A percentile compares a stretch with the other conserved stretches of the same genome.
Evolutionary conservation across 805 yeast species (phyloP).

Genomic region (Candida multigemmis): DNA sequence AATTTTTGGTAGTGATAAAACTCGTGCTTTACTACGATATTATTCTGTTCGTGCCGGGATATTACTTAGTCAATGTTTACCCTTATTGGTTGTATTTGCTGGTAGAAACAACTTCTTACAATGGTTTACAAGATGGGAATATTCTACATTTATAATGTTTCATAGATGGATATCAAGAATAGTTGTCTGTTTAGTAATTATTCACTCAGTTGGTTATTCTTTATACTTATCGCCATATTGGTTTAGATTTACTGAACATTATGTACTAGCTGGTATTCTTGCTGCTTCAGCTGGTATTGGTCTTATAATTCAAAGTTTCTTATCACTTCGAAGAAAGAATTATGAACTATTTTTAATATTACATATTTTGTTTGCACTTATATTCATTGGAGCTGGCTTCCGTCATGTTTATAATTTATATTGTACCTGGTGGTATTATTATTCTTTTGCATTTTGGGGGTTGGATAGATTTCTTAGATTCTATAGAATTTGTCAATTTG

Average conservation of each 20-base stretch:
- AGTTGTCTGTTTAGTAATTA: conserved; percentile 10
- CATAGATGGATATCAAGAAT: conserved; percentile 22
- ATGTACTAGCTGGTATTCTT: too few relatives aligned
- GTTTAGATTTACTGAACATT: conserved; percentile 9
- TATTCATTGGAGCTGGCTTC: conserved; percentile 40
- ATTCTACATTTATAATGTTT: conserved; percentile 16
- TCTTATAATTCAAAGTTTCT: conserved; percentile 37
- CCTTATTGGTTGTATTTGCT: conserved; percentile 23
- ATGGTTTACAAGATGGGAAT: conserved; percentile 29
- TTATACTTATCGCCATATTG: conserved; percentile 9
- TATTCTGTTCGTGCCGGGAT: conserved; percentile 31
- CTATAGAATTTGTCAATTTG: conserved; percentile 47
- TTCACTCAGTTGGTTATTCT: conserved; percentile 16
- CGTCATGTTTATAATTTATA: conserved; percentile 36
- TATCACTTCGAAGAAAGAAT: conserved; percentile 34
- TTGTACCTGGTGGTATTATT: conserved; percentile 32
- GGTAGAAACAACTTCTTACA: conserved; percentile 30
- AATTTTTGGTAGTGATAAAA: conserved; percentile 20
- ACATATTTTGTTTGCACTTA: conserved; percentile 48
- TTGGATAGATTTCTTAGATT: conserved; percentile 55
- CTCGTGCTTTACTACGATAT: conserved; percentile 28
- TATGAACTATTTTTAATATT: conserved; percentile 46
- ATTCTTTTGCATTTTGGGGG: conserved; percentile 59
- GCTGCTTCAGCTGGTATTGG: conserved; percentile 26
- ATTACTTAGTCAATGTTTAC: conserved; percentile 18